Percentiles rank a stretch among this genome's conserved stretches.
phyloP scores from a whole-genome alignment of 129 eudicot genomes.

The Cynara cardunculus region DNA sequence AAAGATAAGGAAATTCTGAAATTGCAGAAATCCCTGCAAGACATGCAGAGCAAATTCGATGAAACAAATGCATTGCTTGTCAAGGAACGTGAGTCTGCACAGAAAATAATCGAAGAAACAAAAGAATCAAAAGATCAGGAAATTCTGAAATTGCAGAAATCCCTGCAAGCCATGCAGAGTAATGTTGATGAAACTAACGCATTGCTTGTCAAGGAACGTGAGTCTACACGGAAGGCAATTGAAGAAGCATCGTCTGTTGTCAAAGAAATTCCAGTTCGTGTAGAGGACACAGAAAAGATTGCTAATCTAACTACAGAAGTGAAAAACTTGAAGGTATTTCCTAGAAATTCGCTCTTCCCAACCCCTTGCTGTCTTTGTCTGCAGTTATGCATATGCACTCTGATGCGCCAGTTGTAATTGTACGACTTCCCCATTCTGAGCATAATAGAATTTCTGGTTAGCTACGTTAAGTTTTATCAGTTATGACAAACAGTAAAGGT shows the following conservation, averaged over 20 bases:
- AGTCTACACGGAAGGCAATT: slow-evolving; percentile 64
- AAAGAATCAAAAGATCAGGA: slow-evolving; percentile 47
- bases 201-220: slow-evolving; percentile 66
- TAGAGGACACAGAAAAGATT: slow-evolving; percentile 78
- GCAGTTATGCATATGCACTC: no score
- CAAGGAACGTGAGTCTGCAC: slow-evolving; percentile 68
- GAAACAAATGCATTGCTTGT: slow-evolving; percentile 58
- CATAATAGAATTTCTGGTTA: no score
- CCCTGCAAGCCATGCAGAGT: slow-evolving; percentile 60
- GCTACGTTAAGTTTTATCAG: no score
- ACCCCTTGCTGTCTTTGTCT: background rate
- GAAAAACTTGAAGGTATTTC: slow-evolving; percentile 72
- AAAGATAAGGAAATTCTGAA: slow-evolving; percentile 66
- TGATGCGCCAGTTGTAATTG: no score
- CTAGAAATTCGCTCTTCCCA: background rate
- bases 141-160: slow-evolving; percentile 61
- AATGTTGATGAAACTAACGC: slow-evolving; percentile 72
- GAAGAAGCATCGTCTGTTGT: slow-evolving; percentile 66
- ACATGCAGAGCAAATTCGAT: slow-evolving; percentile 55
- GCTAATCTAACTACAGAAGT: slow-evolving; percentile 68
- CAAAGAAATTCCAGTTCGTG: slow-evolving; percentile 75
- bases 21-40: slow-evolving; percentile 59
- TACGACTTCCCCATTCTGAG: no score
- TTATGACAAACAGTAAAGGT: no score
- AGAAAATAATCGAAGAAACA: slow-evolving; percentile 79